phyloP scores from a whole-genome alignment of 1,139 yeast species.

The Yamadazyma kanchanaburiensis region DNA sequence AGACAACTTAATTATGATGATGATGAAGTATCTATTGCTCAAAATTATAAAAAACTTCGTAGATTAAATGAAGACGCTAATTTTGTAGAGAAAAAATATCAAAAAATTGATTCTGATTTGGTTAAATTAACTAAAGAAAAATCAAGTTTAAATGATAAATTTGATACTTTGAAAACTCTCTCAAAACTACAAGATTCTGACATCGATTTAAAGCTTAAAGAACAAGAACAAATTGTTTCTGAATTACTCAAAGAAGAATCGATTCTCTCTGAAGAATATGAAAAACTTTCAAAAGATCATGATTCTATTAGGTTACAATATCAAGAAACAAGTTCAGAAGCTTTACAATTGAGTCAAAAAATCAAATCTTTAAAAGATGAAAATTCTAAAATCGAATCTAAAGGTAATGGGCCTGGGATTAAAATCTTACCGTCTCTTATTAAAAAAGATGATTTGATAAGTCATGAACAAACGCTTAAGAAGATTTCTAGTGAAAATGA shows the following conservation, averaged over 20 bases:
- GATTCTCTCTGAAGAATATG: conserved; percentile 23
- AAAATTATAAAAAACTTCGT: conserved; percentile 42
- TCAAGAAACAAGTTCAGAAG: conserved; percentile 51
- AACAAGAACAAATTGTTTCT: conserved; percentile 26
- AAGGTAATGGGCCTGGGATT: conserved; percentile 44
- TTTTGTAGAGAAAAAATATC: conserved; percentile 46
- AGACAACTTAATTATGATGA: conserved; percentile 51
- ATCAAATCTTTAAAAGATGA: conserved; percentile 26
- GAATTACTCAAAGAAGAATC: conserved; percentile 28
- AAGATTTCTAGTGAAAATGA: conserved; percentile 29
- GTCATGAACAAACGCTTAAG: conserved; percentile 24
- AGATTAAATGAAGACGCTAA: conserved; percentile 47
- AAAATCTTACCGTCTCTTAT: conserved; percentile 36
- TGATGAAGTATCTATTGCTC: conserved; percentile 47
- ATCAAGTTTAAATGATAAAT: conserved; percentile 15
- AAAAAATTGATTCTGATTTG: conserved; percentile 36
- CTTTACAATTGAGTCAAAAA: conserved; percentile 47
- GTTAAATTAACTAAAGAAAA: conserved; percentile 17
- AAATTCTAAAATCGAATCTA: conserved; percentile 26
- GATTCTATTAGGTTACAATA: conserved; percentile 46
- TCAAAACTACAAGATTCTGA: conserved; percentile 5
- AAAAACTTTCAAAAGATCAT: conserved; percentile 26
- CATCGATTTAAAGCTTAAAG: conserved; percentile 12
- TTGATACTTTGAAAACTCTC: conserved; percentile 15
- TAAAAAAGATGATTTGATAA: conserved; percentile 31